Evolutionary conservation across 2,329 filamentous ascomycete species (phyloP), one percentile per base, ranked within the genome.

Genomic region (Amauroascus niger): DNA sequence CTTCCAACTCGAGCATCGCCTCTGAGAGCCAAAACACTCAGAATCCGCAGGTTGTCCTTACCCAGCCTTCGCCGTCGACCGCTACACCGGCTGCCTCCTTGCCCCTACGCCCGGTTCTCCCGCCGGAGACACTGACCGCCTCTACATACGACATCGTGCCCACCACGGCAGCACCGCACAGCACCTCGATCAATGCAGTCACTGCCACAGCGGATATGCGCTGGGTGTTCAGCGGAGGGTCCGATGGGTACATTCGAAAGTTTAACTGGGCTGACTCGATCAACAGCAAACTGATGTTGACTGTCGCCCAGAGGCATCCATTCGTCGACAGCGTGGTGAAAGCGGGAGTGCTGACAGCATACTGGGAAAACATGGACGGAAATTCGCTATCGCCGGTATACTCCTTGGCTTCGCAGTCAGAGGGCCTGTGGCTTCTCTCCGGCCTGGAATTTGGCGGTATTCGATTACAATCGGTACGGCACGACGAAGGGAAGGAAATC

Each of bases 311-410:
- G 72, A 79, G 87, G 47, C 93, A 98, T 66, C 93, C 93, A 0
- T 98, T 97, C 63, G 93, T 98, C 39, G 93, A 98, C 67, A 95
- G 88, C 62, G 93, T 98, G 41, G 88, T 88, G 53, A 98, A 98
- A 70, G 90, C 91, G 1, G 93, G 90, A 1, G 87, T 95, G 5
- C 73, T 97, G 48, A 84, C 96, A 79, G 95, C 87, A 49, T 98
- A 98, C 69, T 98, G 93, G 93, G 93, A 96, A 69, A 98, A 97
- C 63, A 90, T 96, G 67, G 91, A 98, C 65, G 80, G 82, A 1
- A 71, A 72, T 44, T 66, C 70, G 4, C 71, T 91, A n/a, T 95
- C 88, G 8, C 89, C 93, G 0, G 91, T 98, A 0, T 98, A 98
- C 69, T 95, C 90, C 6, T 75, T 98, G 24, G 93, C 93, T 1